These are phyloP conservation scores for Aspergillus bombycis DNA, from an alignment of 2,329 filamentous ascomycete species.

Conservation along the genomic window DNA sequence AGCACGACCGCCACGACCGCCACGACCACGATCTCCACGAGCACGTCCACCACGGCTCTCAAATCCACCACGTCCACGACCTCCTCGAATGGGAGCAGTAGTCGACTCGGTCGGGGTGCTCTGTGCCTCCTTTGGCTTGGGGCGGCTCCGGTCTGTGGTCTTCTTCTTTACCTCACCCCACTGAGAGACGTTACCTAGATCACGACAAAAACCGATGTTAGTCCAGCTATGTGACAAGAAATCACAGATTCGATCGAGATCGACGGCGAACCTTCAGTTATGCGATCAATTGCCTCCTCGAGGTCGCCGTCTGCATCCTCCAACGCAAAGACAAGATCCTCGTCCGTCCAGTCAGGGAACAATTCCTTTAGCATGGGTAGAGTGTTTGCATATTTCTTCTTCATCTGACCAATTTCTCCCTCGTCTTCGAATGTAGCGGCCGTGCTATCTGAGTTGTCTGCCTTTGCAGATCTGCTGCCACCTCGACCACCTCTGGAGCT, in stretches of 20 bases:
- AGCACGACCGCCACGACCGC: slow-evolving; percentile 49
- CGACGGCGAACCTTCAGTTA: slow-evolving; percentile 49
- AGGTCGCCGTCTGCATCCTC: slow-evolving; percentile 67
- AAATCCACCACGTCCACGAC: slow-evolving; percentile 51
- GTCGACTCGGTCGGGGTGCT: slow-evolving; percentile 38
- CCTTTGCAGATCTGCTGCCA: slow-evolving; percentile 69
- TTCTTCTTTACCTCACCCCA: slow-evolving; percentile 59
- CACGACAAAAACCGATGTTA: slow-evolving; percentile 10
- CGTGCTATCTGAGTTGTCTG: slow-evolving; percentile 65
- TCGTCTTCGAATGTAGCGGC: slow-evolving; percentile 72
- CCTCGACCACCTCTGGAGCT: slow-evolving; percentile 72
- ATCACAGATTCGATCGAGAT: slow-evolving; percentile 5
- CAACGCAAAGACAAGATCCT: slow-evolving; percentile 89
- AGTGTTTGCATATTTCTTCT: slow-evolving; percentile 82
- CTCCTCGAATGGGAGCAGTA: slow-evolving; percentile 40
- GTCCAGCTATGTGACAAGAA: background rate
- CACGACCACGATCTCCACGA: slow-evolving; percentile 53
- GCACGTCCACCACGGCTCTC: slow-evolving; percentile 51
- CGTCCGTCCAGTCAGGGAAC: slow-evolving; percentile 93
- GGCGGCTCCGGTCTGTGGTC: slow-evolving; percentile 48
- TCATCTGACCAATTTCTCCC: slow-evolving; percentile 87
- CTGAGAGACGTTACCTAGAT: slow-evolving; percentile 53
- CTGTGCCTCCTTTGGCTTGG: slow-evolving; percentile 51
- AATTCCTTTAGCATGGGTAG: slow-evolving; percentile 84
- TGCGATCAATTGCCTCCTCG: slow-evolving; percentile 54